phyloP scores from a whole-genome alignment of 2,329 filamentous ascomycete species.

The Pleurostoma richardsiae region DNA sequence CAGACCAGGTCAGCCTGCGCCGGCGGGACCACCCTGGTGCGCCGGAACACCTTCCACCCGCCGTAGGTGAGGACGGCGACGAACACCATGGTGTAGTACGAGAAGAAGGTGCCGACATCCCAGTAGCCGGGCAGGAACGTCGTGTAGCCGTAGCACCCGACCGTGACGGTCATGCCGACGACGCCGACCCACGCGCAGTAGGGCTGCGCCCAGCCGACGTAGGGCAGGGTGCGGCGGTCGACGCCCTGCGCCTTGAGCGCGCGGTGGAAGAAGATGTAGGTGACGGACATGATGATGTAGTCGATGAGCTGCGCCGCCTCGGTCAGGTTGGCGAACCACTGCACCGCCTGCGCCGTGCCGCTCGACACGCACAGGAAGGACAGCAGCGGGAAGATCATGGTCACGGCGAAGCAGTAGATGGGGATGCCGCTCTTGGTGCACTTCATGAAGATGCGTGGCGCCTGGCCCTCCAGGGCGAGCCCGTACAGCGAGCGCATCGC shows the following conservation, averaged over 20 bases:
- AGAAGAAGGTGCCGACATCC: slow-evolving; percentile 26
- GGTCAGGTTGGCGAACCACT: slow-evolving; percentile 51
- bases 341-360: slow-evolving; percentile 14
- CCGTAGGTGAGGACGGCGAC: slow-evolving; percentile 47
- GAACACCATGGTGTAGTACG: slow-evolving; percentile 52
- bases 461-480: slow-evolving; percentile 8
- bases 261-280: slow-evolving; percentile 10
- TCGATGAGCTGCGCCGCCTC: slow-evolving; percentile 56
- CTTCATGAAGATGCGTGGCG: slow-evolving; percentile 40
- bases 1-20: slow-evolving; percentile 26
- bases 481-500: slow-evolving; percentile 11
- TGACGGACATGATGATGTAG: slow-evolving; percentile 41
- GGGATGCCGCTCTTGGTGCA: slow-evolving; percentile 58
- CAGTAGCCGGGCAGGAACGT: slow-evolving; percentile 18
- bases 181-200: slow-evolving; percentile 47
- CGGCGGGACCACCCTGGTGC: slow-evolving; percentile 48
- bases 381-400: slow-evolving; percentile 48
- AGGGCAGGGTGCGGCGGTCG: slow-evolving; percentile 47
- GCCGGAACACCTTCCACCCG: slow-evolving; percentile 61
- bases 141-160: slow-evolving; percentile 50
- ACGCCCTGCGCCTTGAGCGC: slow-evolving; percentile 6
- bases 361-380: slow-evolving; percentile 9
- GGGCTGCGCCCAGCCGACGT: slow-evolving; percentile 55
- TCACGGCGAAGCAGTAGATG: slow-evolving; percentile 49
- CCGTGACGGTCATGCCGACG: slow-evolving; percentile 34